Percentiles rank a stretch among this genome's conserved stretches.
phyloP scores from a whole-genome alignment of 768 basidiomycete genomes.

The Mycena polygramma region DNA sequence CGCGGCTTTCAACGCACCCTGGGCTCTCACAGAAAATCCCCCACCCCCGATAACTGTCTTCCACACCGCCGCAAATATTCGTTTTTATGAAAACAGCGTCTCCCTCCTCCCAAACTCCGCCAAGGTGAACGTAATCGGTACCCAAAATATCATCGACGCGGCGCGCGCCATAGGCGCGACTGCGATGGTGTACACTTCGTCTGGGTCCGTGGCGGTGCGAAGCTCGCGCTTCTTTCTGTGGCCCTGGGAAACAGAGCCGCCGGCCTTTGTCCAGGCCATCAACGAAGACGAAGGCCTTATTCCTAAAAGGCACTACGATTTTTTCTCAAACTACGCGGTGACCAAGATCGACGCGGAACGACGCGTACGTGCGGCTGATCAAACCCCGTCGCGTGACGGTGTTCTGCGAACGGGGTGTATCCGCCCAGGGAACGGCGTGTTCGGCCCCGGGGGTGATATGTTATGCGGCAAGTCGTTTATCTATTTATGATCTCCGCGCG shows the following conservation, averaged over 20 bases:
- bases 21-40: slow-evolving; percentile 56
- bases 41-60: slow-evolving; percentile 71
- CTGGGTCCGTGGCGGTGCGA: slow-evolving; percentile 72
- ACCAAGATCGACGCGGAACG: slow-evolving; percentile 73
- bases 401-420: slow-evolving; percentile 77
- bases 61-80: slow-evolving; percentile 83
- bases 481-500: not conserved
- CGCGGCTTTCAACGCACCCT: slow-evolving; percentile 73
- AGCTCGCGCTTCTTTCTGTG: slow-evolving; percentile 74
- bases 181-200: slow-evolving; percentile 79
- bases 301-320: slow-evolving; percentile 69
- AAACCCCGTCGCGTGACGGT: slow-evolving; percentile 41
- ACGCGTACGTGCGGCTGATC: slow-evolving; percentile 49
- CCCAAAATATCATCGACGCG: slow-evolving; percentile 74
- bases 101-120: slow-evolving; percentile 66
- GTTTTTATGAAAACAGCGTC: slow-evolving; percentile 77
- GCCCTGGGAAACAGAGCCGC: slow-evolving; percentile 79
- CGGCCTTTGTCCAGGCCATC: slow-evolving; percentile 71
- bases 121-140: slow-evolving; percentile 76
- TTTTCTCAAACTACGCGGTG: slow-evolving; percentile 85
- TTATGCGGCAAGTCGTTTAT: slow-evolving; percentile 54
- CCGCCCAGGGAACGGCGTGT: slow-evolving; percentile 84
- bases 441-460: slow-evolving; percentile 82
- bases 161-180: slow-evolving; percentile 66
- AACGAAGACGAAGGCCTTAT: slow-evolving; percentile 69